Evolutionary conservation across 108 stramenopile species (phyloP).

Genomic region (Nannochloropsis oceanica): DNA sequence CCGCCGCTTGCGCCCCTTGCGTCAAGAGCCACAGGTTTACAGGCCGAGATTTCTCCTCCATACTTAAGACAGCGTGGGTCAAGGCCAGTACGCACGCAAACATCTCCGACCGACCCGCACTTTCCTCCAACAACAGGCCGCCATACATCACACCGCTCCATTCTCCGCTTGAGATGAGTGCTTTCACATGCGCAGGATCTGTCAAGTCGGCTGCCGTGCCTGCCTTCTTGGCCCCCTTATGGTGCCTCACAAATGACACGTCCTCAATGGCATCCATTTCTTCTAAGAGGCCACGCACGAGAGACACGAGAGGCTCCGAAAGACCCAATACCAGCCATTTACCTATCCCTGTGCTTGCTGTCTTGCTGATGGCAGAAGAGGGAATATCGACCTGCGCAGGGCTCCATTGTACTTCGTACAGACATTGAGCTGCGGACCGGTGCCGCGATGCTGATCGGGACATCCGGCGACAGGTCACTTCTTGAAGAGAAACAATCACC

Average conservation of each 20-base stretch:
- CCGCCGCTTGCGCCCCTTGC: not conserved
- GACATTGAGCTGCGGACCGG: not conserved
- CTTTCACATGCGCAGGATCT: not conserved
- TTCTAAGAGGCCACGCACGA: not conserved
- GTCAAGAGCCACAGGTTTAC: not conserved
- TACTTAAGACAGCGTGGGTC: not conserved
- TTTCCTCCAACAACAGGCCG: not conserved
- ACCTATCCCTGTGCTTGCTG: not conserved
- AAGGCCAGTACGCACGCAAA: not conserved
- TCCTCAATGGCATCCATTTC: not conserved
- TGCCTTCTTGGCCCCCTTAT: not conserved
- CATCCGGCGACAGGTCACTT: not conserved
- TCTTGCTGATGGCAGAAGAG: not conserved
- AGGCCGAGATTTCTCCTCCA: not conserved
- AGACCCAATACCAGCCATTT: not conserved
- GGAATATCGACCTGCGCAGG: not conserved
- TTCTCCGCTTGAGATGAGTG: not conserved
- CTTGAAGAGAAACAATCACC: not conserved
- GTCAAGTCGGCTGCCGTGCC: not conserved
- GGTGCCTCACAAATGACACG: not conserved
- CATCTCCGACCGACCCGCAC: not conserved
- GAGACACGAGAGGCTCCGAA: not conserved
- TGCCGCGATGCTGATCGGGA: not conserved
- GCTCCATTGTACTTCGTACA: not conserved
- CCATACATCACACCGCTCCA: not conserved